Base-by-base conservation (phyloP, 805 yeast genomes). In the Wickerhamomyces xylosicus region DNA sequence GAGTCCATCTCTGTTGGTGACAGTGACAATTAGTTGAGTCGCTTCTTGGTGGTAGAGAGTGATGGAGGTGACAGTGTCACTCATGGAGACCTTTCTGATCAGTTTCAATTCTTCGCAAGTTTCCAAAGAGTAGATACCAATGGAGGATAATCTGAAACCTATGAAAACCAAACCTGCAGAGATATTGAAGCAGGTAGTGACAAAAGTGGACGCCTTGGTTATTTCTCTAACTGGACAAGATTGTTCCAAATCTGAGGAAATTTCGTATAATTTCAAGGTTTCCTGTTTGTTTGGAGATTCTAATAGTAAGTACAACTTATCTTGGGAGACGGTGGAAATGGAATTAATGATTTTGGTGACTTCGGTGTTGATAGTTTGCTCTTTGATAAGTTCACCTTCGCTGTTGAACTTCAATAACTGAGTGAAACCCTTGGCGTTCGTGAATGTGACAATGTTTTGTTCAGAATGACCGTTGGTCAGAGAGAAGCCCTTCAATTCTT, bases 261-360 rank as follows among this genome's bases (percentile, higher is more conserved):
- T 47, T 31, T 61, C 62, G 38, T 65, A 49, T 16, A 75, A 53
- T 3, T 67, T 43, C 36, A 82, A 64, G 3, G 75, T 72, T 36
- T 74, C 77, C 3, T 58, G 62, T 1, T 82, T 79, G 49, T 80
- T 77, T 33, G 92, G 89, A 14, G 85, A 75, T 47, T 83, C 92
- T 5, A 70, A 52, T 15, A 82, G 51, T 0, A 75, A 32, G 35
- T 64, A 64, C 13, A 64, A 43, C 7, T 52, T 52, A 1, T 56
- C 53, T 18, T 52, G 43, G 14, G 46, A 49, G 14, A 46, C 42
- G 3, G 54, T 43, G 0, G 66, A 52, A 33, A 79, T 50, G 11
- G 73, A 61, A 48, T 78, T 80, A 19, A 72, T 70, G 5, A 72
- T 61, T 48, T 77, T 75, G 4, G 64, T 55, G 3, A 67, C 54